Conservation (phyloP, 257 asterid species). For the Fraxinus pennsylvanica region DNA sequence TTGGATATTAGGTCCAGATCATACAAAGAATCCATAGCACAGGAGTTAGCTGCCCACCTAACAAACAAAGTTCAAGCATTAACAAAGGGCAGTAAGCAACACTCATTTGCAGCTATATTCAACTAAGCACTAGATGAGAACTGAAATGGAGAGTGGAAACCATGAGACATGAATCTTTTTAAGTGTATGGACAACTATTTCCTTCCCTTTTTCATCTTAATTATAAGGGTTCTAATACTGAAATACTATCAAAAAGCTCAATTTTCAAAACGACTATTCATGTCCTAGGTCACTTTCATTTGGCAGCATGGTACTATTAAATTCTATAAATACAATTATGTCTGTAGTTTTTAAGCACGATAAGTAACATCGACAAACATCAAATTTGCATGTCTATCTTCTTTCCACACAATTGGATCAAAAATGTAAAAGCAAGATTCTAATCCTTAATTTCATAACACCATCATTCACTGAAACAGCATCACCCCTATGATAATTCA, state of each 20-base stretch:
- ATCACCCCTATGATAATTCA: conserved; percentile 47
- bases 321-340: no score
- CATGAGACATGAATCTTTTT: background rate
- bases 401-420: background rate
- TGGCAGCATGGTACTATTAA: no score
- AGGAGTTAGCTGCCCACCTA: conserved; percentile 81
- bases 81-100: background rate
- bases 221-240: background rate
- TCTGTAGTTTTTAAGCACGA: no score
- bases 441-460: background rate
- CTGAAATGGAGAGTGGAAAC: background rate
- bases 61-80: conserved; percentile 24
- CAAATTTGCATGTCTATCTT: background rate
- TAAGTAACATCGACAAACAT: no score
- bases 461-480: conserved; percentile 86
- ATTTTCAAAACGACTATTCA: no score
- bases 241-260: background rate
- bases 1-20: conserved; percentile 74
- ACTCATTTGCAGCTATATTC: background rate
- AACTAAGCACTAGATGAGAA: background rate
- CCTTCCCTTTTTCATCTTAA: background rate
- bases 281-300: no score
- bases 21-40: conserved; percentile 81
- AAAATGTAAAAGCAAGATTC: background rate
- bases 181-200: background rate